A percentile compares a stretch with the other conserved stretches of the same genome.
These are phyloP conservation scores for Dendrothele bispora DNA, from an alignment of 768 basidiomycete genomes.

Conservation along the genomic window DNA sequence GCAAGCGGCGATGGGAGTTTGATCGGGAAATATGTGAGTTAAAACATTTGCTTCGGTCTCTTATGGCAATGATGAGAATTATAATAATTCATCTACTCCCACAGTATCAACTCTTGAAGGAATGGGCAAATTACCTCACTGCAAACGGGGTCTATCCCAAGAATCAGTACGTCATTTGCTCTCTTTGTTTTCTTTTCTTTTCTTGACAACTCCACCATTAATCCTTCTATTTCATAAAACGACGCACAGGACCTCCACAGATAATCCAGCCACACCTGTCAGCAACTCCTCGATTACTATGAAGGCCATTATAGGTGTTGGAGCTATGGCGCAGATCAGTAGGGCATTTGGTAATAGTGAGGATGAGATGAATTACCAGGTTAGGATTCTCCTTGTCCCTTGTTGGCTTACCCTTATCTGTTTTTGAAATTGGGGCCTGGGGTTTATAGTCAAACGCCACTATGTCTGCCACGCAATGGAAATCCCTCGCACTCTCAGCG, in stretches of 20 bases:
- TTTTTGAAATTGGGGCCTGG: neutral
- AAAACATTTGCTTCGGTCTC: neutral
- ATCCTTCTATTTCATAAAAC: neutral
- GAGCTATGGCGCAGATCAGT: conserved; percentile 17
- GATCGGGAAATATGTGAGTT: conserved; percentile 18
- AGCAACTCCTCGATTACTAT: conserved; percentile 7
- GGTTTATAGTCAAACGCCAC: conserved; percentile 3
- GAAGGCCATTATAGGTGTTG: conserved; percentile 16
- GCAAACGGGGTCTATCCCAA: no score
- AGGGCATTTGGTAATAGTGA: conserved; percentile 1
- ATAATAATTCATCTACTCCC: neutral
- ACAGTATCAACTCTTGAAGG: conserved; percentile 4
- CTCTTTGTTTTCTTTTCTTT: no score
- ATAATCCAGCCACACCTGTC: conserved; percentile 1
- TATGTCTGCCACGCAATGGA: conserved; percentile 8
- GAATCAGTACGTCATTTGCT: no score
- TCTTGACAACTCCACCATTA: neutral
- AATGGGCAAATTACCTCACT: conserved; percentile 6
- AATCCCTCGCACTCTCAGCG: conserved; percentile 4
- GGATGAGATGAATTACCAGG: conserved; percentile 9
- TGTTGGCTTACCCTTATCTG: neutral
- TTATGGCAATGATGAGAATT: neutral
- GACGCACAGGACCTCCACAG: neutral
- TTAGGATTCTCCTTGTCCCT: neutral
- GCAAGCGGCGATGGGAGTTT: conserved; percentile 24